A percentile compares a stretch with the other conserved stretches of the same genome.
Conservation (phyloP, 768 basidiomycete genomes). For the Tricholoma bakamatsutake region DNA sequence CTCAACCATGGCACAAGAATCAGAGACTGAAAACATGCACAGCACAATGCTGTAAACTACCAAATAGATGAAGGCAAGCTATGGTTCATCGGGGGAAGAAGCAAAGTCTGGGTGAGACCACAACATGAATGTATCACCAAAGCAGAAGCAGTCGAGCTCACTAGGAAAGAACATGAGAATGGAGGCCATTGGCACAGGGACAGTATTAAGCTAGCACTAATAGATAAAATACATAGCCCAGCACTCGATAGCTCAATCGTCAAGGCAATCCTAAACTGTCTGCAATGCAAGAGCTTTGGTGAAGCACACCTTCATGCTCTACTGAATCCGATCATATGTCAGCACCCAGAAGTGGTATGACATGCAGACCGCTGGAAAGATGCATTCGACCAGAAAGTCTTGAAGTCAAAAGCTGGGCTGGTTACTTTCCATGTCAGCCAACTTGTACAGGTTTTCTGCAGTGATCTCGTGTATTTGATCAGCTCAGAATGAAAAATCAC, state of each 20-base stretch:
- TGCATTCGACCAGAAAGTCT: slow-evolving; percentile 20
- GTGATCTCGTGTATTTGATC: not conserved
- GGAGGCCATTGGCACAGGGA: too few relatives aligned
- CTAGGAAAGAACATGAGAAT: too few relatives aligned
- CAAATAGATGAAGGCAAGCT: not conserved
- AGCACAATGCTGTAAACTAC: not conserved
- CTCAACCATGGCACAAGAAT: not conserved
- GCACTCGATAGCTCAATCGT: too few relatives aligned
- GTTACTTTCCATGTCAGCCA: slow-evolving; percentile 15
- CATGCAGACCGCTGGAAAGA: slow-evolving; percentile 18
- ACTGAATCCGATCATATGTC: too few relatives aligned
- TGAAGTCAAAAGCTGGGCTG: slow-evolving; percentile 8
- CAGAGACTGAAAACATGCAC: too few relatives aligned
- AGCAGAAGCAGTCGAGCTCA: too few relatives aligned
- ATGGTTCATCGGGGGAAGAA: not conserved
- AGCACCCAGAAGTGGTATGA: slow-evolving; percentile 12
- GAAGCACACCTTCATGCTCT: too few relatives aligned
- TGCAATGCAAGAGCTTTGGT: too few relatives aligned
- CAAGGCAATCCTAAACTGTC: too few relatives aligned
- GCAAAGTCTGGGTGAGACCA: not conserved
- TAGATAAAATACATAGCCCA: too few relatives aligned
- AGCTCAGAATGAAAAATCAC: not conserved
- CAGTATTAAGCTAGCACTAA: too few relatives aligned
- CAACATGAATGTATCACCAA: not conserved
- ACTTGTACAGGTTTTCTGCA: not conserved